Evolutionary conservation across 441 rosid genomes (phyloP).

Genomic region (Pelargonium citronellum): DNA sequence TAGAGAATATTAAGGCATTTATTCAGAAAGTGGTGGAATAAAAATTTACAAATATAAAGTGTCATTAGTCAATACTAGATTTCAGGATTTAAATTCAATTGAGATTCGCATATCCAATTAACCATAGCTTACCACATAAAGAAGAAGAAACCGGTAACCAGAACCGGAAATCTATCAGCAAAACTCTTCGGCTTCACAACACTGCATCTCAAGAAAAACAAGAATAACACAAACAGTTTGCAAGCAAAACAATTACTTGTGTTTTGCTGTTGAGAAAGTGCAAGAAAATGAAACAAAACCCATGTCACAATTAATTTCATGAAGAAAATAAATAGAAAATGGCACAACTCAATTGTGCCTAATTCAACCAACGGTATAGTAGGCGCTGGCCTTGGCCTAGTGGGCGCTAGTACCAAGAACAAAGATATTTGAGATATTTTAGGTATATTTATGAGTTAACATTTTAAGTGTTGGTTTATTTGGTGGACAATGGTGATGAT

Average conservation of each 20-base stretch:
- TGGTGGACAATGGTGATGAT: no score
- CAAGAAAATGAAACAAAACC: neutral
- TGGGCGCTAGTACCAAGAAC: no score
- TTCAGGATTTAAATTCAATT: neutral
- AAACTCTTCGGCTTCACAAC: neutral
- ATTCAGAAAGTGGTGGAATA: neutral
- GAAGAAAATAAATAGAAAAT: neutral
- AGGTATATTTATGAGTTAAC: no score
- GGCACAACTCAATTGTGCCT: no score
- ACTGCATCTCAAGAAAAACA: neutral
- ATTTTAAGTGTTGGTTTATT: no score
- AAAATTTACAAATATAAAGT: no score
- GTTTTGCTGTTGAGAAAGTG: neutral
- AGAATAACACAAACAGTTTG: neutral
- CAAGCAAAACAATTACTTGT: neutral
- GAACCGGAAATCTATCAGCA: neutral
- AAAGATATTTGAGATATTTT: no score
- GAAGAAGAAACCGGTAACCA: slow-evolving; percentile 1
- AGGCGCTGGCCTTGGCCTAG: no score
- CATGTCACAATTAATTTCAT: neutral
- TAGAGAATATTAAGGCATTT: neutral
- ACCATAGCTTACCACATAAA: slow-evolving; percentile 6
- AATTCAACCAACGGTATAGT: no score
- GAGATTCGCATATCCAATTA: neutral
- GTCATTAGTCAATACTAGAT: neutral